phyloP scores from a whole-genome alignment of 345 rosid genomes.

The Barbarea vulgaris region DNA sequence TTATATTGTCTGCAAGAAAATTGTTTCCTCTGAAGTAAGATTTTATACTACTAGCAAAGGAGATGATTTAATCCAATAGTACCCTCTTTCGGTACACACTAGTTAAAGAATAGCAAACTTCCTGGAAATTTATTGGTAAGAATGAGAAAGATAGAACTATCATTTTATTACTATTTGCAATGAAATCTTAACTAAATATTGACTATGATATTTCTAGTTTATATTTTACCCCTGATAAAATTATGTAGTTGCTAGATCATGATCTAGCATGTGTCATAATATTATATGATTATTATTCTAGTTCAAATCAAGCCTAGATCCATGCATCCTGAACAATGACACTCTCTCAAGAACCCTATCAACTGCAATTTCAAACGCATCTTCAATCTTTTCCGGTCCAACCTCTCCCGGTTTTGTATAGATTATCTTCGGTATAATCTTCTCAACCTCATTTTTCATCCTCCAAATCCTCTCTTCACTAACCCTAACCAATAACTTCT shows the following conservation, averaged over 20 bases:
- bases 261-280: neutral
- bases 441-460: slow-evolving; percentile 50
- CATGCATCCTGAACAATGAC: slow-evolving; percentile 28
- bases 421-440: slow-evolving; percentile 53
- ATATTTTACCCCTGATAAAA: neutral
- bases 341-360: slow-evolving; percentile 42
- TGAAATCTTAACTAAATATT: neutral
- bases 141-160: neutral
- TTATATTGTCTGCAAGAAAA: neutral
- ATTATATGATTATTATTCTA: neutral
- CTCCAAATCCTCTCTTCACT: slow-evolving; percentile 6
- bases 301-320: neutral
- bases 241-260: neutral
- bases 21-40: neutral
- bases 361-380: slow-evolving; percentile 52
- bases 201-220: neutral
- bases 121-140: neutral
- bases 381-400: slow-evolving; percentile 34
- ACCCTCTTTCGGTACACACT: neutral
- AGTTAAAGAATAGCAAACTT: neutral
- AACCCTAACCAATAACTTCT: slow-evolving; percentile 25
- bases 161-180: neutral
- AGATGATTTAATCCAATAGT: neutral
- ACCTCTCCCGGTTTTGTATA: slow-evolving; percentile 42
- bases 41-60: slow-evolving; percentile 13